Evolutionary conservation across 169 alveolate genomes (phyloP).

Genomic region (Eimeria acervulina): DNA sequence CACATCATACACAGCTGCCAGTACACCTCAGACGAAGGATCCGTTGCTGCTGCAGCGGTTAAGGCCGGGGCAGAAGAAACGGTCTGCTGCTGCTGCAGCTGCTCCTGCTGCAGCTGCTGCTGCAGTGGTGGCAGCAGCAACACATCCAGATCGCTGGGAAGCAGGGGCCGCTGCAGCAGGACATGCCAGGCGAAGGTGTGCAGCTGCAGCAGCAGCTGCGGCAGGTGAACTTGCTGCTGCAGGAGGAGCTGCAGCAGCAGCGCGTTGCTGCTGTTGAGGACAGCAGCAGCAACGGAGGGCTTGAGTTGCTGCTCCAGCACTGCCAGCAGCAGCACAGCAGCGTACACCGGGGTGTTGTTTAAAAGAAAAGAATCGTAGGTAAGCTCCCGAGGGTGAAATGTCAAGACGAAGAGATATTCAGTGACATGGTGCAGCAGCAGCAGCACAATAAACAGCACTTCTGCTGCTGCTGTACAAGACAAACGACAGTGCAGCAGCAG

Average conservation of each 20-base stretch:
- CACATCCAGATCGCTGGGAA: constrained; percentile 26
- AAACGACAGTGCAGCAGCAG: constrained; percentile 51
- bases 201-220: constrained; percentile 61
- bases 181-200: constrained; percentile 38
- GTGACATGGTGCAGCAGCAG: constrained; percentile 67
- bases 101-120: neutral
- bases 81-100: neutral
- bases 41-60: constrained; percentile 37
- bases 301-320: constrained; percentile 75
- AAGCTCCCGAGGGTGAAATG: constrained; percentile 56
- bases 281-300: constrained; percentile 67
- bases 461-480: constrained; percentile 74
- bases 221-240: constrained; percentile 45
- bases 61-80: neutral
- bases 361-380: constrained; percentile 63
- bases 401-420: constrained; percentile 62
- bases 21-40: neutral
- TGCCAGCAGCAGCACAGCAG: constrained; percentile 75
- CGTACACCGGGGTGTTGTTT: constrained; percentile 78
- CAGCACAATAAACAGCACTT: constrained; percentile 50
- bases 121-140: constrained; percentile 58
- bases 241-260: constrained; percentile 67
- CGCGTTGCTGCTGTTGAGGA: constrained; percentile 54
- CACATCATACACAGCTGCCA: constrained; percentile 10
- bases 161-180: constrained; percentile 72